Evolutionary conservation across 352 stramenopile genomes (phyloP).

Genomic region (Phytophthora quininea): DNA sequence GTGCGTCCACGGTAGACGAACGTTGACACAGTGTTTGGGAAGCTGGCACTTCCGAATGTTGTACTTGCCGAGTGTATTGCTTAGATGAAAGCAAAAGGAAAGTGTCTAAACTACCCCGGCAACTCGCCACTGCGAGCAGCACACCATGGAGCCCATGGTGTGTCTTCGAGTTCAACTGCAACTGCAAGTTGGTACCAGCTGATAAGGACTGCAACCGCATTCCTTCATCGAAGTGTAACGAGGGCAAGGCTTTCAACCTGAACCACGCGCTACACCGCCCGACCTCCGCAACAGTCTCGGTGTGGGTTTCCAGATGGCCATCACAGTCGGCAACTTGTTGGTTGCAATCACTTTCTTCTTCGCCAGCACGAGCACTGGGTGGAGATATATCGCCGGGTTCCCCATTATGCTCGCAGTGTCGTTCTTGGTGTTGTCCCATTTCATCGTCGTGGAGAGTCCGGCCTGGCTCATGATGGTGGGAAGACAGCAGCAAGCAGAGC

Average conservation of each 20-base stretch:
- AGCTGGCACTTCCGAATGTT: conserved; percentile 14
- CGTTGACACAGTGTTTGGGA: conserved; percentile 6
- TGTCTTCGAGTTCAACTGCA: not conserved
- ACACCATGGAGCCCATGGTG: not conserved
- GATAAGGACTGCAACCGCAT: not conserved
- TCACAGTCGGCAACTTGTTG: conserved; percentile 46
- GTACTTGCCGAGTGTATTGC: conserved; percentile 7
- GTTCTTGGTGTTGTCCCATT: conserved; percentile 33
- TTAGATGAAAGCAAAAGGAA: not conserved
- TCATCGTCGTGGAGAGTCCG: conserved; percentile 48
- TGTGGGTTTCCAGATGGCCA: conserved; percentile 49
- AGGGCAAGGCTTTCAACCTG: not conserved
- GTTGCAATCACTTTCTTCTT: conserved; percentile 57
- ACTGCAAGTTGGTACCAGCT: not conserved
- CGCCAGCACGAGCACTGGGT: conserved; percentile 46
- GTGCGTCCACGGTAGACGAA: conserved; percentile 3
- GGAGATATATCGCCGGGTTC: conserved; percentile 57
- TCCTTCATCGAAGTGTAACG: not conserved
- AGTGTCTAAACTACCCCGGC: conserved; percentile 4
- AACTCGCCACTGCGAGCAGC: not conserved
- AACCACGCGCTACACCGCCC: not conserved
- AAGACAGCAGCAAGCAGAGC: conserved; percentile 20
- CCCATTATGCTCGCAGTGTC: conserved; percentile 33
- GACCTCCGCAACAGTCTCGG: conserved; percentile 38
- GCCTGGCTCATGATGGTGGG: conserved; percentile 43